phyloP scores from a whole-genome alignment of 129 eudicot genomes.

The Flaveria robusta region DNA sequence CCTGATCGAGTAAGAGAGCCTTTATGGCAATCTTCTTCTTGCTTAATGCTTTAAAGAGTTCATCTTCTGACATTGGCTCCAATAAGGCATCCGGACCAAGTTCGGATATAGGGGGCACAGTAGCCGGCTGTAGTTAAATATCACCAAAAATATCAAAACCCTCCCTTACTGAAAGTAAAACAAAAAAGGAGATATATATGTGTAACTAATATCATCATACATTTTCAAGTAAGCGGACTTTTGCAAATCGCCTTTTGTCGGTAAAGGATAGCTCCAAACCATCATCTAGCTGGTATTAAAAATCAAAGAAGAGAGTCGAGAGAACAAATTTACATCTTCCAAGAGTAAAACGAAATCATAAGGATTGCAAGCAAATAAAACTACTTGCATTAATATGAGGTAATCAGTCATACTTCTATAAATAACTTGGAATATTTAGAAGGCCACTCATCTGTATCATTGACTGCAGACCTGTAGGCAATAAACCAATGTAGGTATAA shows the following conservation, averaged over 20 bases:
- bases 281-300: slow-evolving; percentile 71
- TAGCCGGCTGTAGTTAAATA: slow-evolving; percentile 60
- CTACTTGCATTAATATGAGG: background rate
- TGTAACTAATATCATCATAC: slow-evolving; percentile 41
- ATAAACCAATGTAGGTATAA: slow-evolving; percentile 16
- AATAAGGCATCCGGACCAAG: slow-evolving; percentile 93
- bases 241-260: slow-evolving; percentile 94
- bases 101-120: slow-evolving; percentile 77
- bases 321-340: slow-evolving; percentile 3
- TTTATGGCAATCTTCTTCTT: slow-evolving; percentile 85
- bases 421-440: slow-evolving; percentile 93
- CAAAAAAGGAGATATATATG: background rate
- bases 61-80: slow-evolving; percentile 73
- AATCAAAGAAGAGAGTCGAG: background rate
- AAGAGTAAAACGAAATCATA: background rate
- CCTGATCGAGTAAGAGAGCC: slow-evolving; percentile 96
- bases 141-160: slow-evolving; percentile 16
- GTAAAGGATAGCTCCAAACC: slow-evolving; percentile 94
- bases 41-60: slow-evolving; percentile 52
- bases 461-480: slow-evolving; percentile 79
- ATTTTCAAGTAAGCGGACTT: slow-evolving; percentile 79
- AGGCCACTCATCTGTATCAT: slow-evolving; percentile 94
- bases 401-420: slow-evolving; percentile 63
- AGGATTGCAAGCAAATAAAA: background rate
- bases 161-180: slow-evolving; percentile 2